phyloP scores from a whole-genome alignment of 305 asterid species.

The Striga hermonthica region DNA sequence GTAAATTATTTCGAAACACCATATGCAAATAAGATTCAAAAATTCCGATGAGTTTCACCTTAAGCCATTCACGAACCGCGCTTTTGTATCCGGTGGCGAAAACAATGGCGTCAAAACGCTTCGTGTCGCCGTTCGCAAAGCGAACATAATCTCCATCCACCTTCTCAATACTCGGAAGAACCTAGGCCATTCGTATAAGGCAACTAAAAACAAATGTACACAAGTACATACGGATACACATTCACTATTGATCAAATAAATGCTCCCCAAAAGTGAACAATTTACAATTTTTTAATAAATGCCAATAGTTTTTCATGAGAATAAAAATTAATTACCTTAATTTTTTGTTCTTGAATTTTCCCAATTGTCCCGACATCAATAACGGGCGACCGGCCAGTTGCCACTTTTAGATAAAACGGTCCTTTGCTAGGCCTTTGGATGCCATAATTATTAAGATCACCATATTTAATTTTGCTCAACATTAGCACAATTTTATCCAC shows the following conservation, averaged over 20 bases:
- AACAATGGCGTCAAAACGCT: conserved; percentile 4
- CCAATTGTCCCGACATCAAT: background rate
- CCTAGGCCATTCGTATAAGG: background rate
- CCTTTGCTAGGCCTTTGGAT: conserved; percentile 46
- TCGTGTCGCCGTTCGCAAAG: background rate
- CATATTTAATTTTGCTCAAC: conserved; percentile 33
- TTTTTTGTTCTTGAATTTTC: background rate
- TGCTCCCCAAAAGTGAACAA: too few relatives aligned
- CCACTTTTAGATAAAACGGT: conserved; percentile 40
- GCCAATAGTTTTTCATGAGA: too few relatives aligned
- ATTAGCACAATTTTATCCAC: conserved; percentile 41
- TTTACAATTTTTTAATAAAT: too few relatives aligned
- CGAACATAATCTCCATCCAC: background rate
- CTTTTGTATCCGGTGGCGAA: conserved; percentile 9
- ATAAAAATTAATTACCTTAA: background rate
- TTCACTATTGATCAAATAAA: too few relatives aligned
- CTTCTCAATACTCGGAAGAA: background rate
- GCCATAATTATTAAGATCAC: conserved; percentile 44
- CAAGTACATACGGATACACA: too few relatives aligned
- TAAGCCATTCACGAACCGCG: background rate
- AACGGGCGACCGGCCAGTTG: background rate
- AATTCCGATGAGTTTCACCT: background rate
- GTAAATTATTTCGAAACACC: too few relatives aligned
- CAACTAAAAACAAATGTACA: too few relatives aligned
- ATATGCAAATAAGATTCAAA: too few relatives aligned